A percentile compares a stretch with the other conserved stretches of the same genome.
These are phyloP conservation scores for Melanomma pulvis-pyrius DNA, from an alignment of 495 filamentous ascomycete species.

Conservation along the genomic window DNA sequence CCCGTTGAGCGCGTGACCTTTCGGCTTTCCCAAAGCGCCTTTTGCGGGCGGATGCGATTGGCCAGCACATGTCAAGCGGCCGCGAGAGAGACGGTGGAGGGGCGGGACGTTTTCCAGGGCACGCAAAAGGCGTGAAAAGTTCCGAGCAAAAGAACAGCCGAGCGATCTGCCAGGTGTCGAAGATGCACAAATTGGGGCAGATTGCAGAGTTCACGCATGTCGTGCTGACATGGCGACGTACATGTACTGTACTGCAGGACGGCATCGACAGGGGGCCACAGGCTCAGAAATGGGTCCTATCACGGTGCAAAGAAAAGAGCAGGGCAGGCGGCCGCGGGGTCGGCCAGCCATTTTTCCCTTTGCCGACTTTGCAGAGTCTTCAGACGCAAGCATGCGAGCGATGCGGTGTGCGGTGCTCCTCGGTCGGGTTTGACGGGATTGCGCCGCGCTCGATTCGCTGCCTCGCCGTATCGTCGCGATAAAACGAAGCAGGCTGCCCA, in stretches of 20 bases:
- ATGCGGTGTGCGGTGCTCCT: conserved; percentile 27
- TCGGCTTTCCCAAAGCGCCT: conserved; percentile 18
- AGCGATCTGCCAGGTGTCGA: conserved; percentile 5
- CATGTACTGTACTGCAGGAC: neutral
- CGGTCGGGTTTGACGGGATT: conserved; percentile 4
- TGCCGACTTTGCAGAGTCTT: conserved; percentile 13
- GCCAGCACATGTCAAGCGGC: neutral
- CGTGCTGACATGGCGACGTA: conserved; percentile 1
- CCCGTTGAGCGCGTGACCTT: conserved; percentile 38
- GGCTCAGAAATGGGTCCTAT: neutral
- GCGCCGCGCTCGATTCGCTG: conserved; percentile 32
- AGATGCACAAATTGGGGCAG: conserved; percentile 17
- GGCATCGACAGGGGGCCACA: neutral
- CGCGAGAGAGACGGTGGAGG: conserved; percentile 21
- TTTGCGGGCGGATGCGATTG: conserved; percentile 11
- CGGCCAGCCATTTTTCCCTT: neutral
- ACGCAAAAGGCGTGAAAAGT: conserved; percentile 8
- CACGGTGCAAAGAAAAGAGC: neutral
- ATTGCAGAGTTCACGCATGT: conserved; percentile 19
- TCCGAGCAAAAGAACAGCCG: conserved; percentile 27
- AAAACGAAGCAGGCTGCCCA: conserved; percentile 20
- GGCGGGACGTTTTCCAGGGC: conserved; percentile 24
- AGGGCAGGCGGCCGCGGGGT: conserved; percentile 6
- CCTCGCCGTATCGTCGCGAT: conserved; percentile 8
- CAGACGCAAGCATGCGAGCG: conserved; percentile 19